Evolutionary conservation across 148 eudicot genomes (phyloP).

Genomic region (Pouteria glomerata): DNA sequence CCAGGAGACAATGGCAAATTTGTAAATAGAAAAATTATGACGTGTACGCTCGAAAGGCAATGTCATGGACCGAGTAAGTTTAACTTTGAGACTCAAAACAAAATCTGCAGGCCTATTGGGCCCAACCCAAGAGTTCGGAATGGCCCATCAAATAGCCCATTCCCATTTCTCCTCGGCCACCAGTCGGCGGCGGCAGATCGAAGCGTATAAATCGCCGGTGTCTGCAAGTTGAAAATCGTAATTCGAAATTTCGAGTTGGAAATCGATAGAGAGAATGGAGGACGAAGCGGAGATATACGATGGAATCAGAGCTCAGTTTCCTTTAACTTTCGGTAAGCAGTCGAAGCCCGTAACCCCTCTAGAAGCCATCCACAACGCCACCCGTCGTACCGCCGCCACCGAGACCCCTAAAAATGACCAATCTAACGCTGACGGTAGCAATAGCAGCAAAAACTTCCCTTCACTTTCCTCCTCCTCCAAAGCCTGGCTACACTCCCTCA

Average conservation of each 20-base stretch:
- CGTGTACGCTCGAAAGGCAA: too few relatives aligned
- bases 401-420: constrained; percentile 9
- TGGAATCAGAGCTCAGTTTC: constrained; percentile 69
- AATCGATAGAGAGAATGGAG: constrained; percentile 23
- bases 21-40: too few relatives aligned
- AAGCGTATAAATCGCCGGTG: background rate
- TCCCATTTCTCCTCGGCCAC: too few relatives aligned
- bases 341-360: constrained; percentile 61
- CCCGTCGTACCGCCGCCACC: constrained; percentile 43
- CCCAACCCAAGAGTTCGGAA: background rate
- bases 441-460: constrained; percentile 20
- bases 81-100: too few relatives aligned
- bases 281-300: constrained; percentile 72
- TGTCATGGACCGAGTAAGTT: too few relatives aligned
- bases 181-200: background rate
- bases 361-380: constrained; percentile 66
- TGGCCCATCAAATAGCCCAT: too few relatives aligned
- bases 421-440: background rate
- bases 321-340: constrained; percentile 70
- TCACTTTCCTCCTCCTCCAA: constrained; percentile 55
- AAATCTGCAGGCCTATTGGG: background rate
- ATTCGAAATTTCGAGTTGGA: background rate
- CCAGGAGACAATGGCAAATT: too few relatives aligned
- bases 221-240: background rate
- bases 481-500: constrained; percentile 47